Percentiles rank a stretch among this genome's conserved stretches.
These are phyloP conservation scores for Lactarius sanguifluus DNA, from an alignment of 768 basidiomycete species.

Conservation along the genomic window DNA sequence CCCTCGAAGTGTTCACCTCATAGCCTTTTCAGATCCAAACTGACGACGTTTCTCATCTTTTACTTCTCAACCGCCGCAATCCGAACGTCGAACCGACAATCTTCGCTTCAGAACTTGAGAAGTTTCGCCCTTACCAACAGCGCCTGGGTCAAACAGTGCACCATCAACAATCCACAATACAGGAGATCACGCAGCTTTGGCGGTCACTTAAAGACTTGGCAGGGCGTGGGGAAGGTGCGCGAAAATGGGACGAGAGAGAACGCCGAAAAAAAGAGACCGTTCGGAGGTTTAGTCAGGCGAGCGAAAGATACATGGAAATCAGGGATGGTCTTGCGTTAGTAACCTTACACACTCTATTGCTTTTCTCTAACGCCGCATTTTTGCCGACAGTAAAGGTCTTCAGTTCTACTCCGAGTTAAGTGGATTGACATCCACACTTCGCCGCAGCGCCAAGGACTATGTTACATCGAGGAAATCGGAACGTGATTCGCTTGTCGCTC, in stretches of 20 bases:
- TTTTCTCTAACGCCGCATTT: constrained; percentile 23
- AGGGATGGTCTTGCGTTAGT: constrained; percentile 80
- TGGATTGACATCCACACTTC: constrained; percentile 58
- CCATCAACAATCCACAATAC: constrained; percentile 68
- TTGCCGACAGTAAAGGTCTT: constrained; percentile 67
- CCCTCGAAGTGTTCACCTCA: constrained; percentile 7
- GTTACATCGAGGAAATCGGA: constrained; percentile 64
- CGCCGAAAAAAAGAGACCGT: constrained; percentile 74
- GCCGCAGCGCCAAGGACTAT: constrained; percentile 59
- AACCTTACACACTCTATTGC: constrained; percentile 9
- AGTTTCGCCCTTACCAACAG: constrained; percentile 90
- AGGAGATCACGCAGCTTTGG: constrained; percentile 76
- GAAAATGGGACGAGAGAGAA: constrained; percentile 81
- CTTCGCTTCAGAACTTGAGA: constrained; percentile 93
- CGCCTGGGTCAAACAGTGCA: constrained; percentile 75
- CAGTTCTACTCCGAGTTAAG: constrained; percentile 85
- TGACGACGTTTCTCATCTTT: constrained; percentile 94
- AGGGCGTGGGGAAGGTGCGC: constrained; percentile 72
- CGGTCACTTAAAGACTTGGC: constrained; percentile 69
- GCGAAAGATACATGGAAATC: constrained; percentile 85
- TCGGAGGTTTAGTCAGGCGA: constrained; percentile 67
- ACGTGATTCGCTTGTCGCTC: constrained; percentile 62
- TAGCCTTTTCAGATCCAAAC: constrained; percentile 67
- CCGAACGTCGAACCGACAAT: constrained; percentile 79
- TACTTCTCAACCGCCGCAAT: constrained; percentile 88